Evolutionary conservation across 2,329 filamentous ascomycete genomes (phyloP).

Genomic region (Elsinoe arachidis): DNA sequence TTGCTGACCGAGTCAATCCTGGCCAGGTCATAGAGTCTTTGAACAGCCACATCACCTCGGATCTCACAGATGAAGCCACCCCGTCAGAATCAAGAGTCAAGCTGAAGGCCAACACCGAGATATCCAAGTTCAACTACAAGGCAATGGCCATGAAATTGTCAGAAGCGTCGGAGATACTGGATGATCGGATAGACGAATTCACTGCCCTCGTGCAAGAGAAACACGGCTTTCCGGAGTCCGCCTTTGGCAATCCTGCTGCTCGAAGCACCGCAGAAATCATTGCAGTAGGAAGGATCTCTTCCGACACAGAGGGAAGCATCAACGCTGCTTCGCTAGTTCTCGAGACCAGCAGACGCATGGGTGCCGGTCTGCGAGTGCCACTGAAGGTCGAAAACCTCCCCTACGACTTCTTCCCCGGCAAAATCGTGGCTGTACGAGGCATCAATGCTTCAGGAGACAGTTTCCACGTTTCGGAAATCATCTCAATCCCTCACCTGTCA

Average conservation of each 20-base stretch:
- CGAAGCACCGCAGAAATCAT: conserved; percentile 81
- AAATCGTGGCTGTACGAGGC: conserved; percentile 80
- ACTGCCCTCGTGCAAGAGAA: conserved; percentile 62
- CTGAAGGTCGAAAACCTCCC: conserved; percentile 63
- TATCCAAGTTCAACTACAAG: conserved; percentile 85
- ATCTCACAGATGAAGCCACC: conserved; percentile 52
- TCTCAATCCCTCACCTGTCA: conserved; percentile 65
- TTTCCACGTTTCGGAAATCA: conserved; percentile 69
- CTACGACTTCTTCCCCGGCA: conserved; percentile 87
- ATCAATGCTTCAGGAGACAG: conserved; percentile 78
- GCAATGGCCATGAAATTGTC: conserved; percentile 91
- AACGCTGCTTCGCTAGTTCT: conserved; percentile 79
- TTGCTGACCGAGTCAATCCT: conserved; percentile 66
- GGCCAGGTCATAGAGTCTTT: conserved; percentile 78
- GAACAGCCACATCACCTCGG: conserved; percentile 62
- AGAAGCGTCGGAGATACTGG: conserved; percentile 84
- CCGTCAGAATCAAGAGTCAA: conserved; percentile 71
- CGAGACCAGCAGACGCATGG: conserved; percentile 76
- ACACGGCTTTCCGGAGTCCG: conserved; percentile 66
- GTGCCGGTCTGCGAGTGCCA: conserved; percentile 72
- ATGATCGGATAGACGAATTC: conserved; percentile 92
- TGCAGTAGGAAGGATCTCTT: conserved; percentile 84
- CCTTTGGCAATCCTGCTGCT: conserved; percentile 77
- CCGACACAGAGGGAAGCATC: conserved; percentile 77
- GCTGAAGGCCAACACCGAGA: conserved; percentile 75